A percentile compares a stretch with the other conserved stretches of the same genome.
These are phyloP conservation scores for Trichoderma reesei DNA, from an alignment of 495 filamentous ascomycete genomes.

Conservation along the genomic window DNA sequence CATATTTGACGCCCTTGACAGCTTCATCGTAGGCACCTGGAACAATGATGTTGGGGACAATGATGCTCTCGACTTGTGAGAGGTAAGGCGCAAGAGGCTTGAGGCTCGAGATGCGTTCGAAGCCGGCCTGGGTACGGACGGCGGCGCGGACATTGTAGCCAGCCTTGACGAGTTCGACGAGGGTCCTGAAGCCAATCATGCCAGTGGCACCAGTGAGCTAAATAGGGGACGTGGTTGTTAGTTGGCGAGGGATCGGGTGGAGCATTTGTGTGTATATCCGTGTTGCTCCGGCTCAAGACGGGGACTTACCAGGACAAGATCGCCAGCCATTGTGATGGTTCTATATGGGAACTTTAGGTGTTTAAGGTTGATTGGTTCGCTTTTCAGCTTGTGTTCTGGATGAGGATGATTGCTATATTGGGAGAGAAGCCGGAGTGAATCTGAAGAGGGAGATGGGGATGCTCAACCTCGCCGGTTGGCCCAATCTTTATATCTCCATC, in stretches of 20 bases:
- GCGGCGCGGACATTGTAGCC: conserved; percentile 25
- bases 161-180: conserved; percentile 21
- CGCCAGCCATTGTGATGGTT: conserved; percentile 2
- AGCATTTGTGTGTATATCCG: neutral
- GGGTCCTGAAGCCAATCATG: conserved; percentile 12
- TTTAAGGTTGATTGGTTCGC: neutral
- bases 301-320: conserved; percentile 1
- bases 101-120: conserved; percentile 15
- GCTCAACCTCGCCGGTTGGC: neutral
- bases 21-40: conserved; percentile 31
- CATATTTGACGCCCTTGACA: conserved; percentile 29
- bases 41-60: conserved; percentile 32
- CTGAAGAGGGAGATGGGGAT: neutral
- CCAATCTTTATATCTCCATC: neutral
- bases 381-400: neutral
- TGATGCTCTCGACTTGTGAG: conserved; percentile 20
- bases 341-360: neutral
- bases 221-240: neutral
- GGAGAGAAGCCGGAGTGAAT: neutral
- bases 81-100: conserved; percentile 13
- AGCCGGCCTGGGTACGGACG: conserved; percentile 23
- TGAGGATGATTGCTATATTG: neutral
- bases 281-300: neutral
- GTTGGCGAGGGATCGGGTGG: too few relatives aligned
- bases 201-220: conserved; percentile 10